Evolutionary conservation across 192 early-diverging fungal genomes (phyloP), one percentile per base, ranked within the genome.

Genomic region (Funneliformis geosporum): DNA sequence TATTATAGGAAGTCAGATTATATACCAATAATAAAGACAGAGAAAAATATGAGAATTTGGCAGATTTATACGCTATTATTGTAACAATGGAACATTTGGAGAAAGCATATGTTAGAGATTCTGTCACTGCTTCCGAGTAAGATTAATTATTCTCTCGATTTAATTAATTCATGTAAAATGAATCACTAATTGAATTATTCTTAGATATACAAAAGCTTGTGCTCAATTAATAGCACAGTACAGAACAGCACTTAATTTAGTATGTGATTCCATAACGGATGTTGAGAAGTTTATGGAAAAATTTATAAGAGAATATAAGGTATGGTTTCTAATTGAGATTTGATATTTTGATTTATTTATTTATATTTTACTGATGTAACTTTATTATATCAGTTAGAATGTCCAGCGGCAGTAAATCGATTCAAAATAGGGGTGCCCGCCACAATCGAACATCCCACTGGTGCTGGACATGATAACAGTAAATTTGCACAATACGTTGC

Each of bases 351-450:
- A 39, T 16, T 42, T 18, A 25, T 16, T 83, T 25, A 10, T 25
- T 8, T 1, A 74, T 21, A n/a, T 50, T 27, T 39, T 23, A 18
- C 39, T 38, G 4, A 61, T 38, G 47, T 10, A 55, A 59, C 16
- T 38, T 14, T 69, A n/a, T 14, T 80, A 2, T 79, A 33, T 69
- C 40, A 93, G 88, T 83, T 97, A 42, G 88, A 88, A 50, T 96
- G 95, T 75, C 93, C 96, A 2, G 95, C 96, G 5, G 98, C 97
- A 3, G 87, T 88, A 21, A 92, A 93, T 72, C 87, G 97, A 43
- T 84, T 99, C 73, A 94, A 95, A 82, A 94, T 97, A n/a, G 98
- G 98, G 0, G 95, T 99, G 0, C 98, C 98, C 2, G 94, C 95
- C 11, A 99, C 98, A 0, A 90, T 96, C 44, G 98, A 99, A 81